These are phyloP conservation scores for Alternaria sp. DNA, from an alignment of 2,329 filamentous ascomycete species.

Conservation along the genomic window DNA sequence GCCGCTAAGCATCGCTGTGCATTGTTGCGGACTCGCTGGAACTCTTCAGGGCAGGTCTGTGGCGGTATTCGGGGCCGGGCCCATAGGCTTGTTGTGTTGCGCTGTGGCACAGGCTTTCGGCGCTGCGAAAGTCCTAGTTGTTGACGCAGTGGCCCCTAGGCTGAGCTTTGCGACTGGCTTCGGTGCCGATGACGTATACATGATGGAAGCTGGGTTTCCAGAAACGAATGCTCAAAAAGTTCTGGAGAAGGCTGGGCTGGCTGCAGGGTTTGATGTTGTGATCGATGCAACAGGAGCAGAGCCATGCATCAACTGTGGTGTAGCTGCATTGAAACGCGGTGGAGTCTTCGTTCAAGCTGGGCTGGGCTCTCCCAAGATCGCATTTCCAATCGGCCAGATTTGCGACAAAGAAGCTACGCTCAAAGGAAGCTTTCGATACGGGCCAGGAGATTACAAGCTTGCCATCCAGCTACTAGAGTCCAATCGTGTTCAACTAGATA, in stretches of 20 bases:
- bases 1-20: conserved; percentile 26
- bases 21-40: conserved; percentile 4
- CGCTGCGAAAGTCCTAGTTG: background rate
- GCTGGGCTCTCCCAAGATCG: conserved; percentile 21
- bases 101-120: background rate
- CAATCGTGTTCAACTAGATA: conserved; percentile 13
- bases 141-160: background rate
- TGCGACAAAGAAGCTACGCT: conserved; percentile 34
- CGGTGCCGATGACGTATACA: background rate
- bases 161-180: background rate
- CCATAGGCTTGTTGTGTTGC: background rate
- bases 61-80: background rate
- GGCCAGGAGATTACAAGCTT: conserved; percentile 33
- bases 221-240: background rate
- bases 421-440: conserved; percentile 38
- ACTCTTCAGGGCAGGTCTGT: background rate
- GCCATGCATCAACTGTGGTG: conserved; percentile 24
- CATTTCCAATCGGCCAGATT: conserved; percentile 29
- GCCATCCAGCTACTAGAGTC: conserved; percentile 21
- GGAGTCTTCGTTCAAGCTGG: conserved; percentile 33
- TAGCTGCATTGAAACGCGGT: conserved; percentile 20
- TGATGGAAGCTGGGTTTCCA: background rate
- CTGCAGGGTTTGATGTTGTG: conserved; percentile 16
- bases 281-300: conserved; percentile 34
- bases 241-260: background rate